These are phyloP conservation scores for Rhizophagus clarus DNA, from an alignment of 192 early-diverging fungal genomes.

Conservation along the genomic window DNA sequence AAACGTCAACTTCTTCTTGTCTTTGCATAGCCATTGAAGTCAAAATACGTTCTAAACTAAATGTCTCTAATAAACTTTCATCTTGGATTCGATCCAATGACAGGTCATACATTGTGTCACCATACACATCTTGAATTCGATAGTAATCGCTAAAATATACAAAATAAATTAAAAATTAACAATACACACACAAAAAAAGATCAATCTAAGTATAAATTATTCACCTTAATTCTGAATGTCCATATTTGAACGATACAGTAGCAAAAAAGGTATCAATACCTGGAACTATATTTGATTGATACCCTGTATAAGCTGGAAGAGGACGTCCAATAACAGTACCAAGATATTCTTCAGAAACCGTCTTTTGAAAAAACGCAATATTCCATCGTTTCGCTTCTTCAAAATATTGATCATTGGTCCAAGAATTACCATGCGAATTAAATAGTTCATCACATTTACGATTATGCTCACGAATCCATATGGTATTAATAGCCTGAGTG, in stretches of 20 bases:
- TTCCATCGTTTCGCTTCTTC: constrained; percentile 5
- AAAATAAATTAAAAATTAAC: not conserved
- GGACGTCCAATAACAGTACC: not conserved
- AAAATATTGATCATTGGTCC: constrained; percentile 16
- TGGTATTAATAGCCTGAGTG: not conserved
- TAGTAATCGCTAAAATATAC: constrained; percentile 10
- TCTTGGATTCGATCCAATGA: not conserved
- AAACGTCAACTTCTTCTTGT: constrained; percentile 29
- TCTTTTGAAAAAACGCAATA: constrained; percentile 1
- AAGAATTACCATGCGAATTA: not conserved
- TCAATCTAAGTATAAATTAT: not conserved
- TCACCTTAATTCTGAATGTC: constrained; percentile 14
- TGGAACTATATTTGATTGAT: not conserved
- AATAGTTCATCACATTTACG: constrained; percentile 1
- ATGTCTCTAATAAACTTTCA: not conserved
- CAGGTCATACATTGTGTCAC: not conserved
- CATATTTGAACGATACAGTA: constrained; percentile 3
- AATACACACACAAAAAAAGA: too few species aligned
- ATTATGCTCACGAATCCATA: constrained; percentile 22
- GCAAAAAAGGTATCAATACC: constrained; percentile 5
- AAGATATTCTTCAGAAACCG: constrained; percentile 3
- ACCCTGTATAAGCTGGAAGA: not conserved
- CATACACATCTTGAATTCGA: constrained; percentile 19
- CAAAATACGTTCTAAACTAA: constrained; percentile 7
- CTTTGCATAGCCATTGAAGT: constrained; percentile 14